phyloP scores from a whole-genome alignment of 73 alveolate species.

The Effrenium voratum region DNA sequence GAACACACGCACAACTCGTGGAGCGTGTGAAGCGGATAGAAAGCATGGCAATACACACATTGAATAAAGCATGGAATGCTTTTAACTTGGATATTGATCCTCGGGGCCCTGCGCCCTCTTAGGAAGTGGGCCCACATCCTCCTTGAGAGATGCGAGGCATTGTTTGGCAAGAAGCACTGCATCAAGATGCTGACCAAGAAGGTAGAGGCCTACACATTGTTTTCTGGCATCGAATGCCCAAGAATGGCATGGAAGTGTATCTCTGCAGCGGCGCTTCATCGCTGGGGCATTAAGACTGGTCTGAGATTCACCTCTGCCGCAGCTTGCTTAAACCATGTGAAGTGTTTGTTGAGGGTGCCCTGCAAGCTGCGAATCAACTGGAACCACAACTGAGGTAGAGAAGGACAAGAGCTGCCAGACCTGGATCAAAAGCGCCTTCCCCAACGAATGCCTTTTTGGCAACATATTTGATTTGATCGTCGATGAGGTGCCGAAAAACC shows the following conservation, averaged over 20 bases:
- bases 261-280: not conserved
- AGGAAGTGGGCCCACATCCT: conserved; percentile 19
- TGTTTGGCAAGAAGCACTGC: not conserved
- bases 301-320: not conserved
- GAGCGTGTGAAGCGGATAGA: too few relatives aligned
- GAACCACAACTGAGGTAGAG: conserved; percentile 4
- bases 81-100: too few relatives aligned
- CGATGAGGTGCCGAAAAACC: too few relatives aligned
- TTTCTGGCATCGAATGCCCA: not conserved
- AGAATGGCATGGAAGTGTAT: not conserved
- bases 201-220: not conserved
- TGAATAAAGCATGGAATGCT: too few relatives aligned
- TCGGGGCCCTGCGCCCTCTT: not conserved
- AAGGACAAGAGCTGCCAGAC: not conserved
- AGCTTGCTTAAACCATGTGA: not conserved
- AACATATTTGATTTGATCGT: not conserved
- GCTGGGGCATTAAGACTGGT: not conserved
- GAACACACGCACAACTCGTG: too few relatives aligned
- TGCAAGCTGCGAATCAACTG: not conserved
- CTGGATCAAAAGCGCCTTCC: not conserved
- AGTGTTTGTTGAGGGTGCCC: not conserved
- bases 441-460: not conserved
- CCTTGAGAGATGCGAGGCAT: not conserved
- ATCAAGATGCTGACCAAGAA: not conserved
- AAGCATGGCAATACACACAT: too few relatives aligned